Base-by-base conservation (phyloP, 108 stramenopile genomes). In the Nitzschia palea region DNA sequence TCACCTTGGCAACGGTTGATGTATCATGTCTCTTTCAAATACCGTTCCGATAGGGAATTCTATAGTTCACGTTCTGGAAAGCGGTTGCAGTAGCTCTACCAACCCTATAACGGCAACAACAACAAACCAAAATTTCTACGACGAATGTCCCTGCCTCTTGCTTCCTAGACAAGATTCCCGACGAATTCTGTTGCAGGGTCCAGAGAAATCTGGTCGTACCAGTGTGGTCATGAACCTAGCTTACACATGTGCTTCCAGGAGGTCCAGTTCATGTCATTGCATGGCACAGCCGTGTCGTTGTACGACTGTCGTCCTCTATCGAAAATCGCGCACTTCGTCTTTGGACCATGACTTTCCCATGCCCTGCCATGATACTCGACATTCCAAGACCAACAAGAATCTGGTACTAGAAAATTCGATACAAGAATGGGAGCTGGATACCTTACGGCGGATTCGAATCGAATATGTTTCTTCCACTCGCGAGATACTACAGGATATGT, bases 151-250 rank as follows among this genome's bases (percentile, higher is more conserved):
- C 10, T 59, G 58, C 30, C 14, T 59, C 4, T 20, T 40, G 14
- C 34, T 59, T 17, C 58, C 58, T 9, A 40, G 20, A 4, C 4
- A 55, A 9, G 9, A 30, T 37, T 29, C 18, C n/a, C 53, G 27
- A 52, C 42, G 55, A 18, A 47, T 74, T 33, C 58, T 74, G 3
- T 32, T 74, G 51, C 32, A 63, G 5, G 73, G 73, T 3, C 73
- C 73, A 2, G n/a, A 17, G 8, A n/a, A 53, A 14, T 61, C 65
- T 18, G 73, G 73, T 6, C 67, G 63, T 23, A 61, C 65, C 23
- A 61, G 58, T 32, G 0, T 74, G 50, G 73, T 65, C n/a, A 74
- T 74, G 65, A 43, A 74, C 31, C 30, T 74, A 0, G 73, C 73
- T 5, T 74, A 67, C 32, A 23, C 65, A 2, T 31, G 45, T 6